Evolutionary conservation across 2,329 filamentous ascomycete genomes (phyloP), one percentile per base, ranked within the genome.

Genomic region (Colletotrichum kahawae): DNA sequence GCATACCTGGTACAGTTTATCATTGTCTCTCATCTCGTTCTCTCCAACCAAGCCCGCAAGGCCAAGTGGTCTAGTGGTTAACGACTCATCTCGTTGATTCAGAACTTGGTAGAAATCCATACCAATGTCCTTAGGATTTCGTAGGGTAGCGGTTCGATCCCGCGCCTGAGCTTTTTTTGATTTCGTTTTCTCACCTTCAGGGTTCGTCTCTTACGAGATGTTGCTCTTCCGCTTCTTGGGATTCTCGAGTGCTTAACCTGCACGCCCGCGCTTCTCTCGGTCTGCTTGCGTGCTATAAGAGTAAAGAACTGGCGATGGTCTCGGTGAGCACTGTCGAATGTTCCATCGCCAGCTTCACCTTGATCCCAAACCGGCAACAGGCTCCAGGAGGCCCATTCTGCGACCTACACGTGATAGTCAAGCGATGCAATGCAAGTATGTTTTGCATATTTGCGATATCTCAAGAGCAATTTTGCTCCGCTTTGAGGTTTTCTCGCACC

Each of bases 371-470:
- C 48, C 29, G 71, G 65, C 21, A 66, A 54, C 2, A 51, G 14
- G 36, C 24, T 48, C 65, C 43, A 51, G 43, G 21, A 64, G 74
- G 71, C 74, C 70, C 48, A 29, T 74, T 74, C 74, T 76, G 74
- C 70, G 70, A 66, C 75, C 67, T 68, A 29, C 72, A 75, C 75
- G 75, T 76, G 72, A 75, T 72, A 57, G 24, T 24, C 12, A 38
- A 38, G 62, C 16, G 21, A 66, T 75, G 72, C 75, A 38, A 69
- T 75, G 75, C 72, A 75, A 48, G 63, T 71, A 68, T 75, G 75
- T 75, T 65, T 59, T 76, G 75, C 75, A 76, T 76, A 76, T 67
- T 74, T 74, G 62, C 66, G 56, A 70, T 70, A 76, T 74, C 71
- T 74, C 71, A 54, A 74, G 57, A 67, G 56, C 33, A 21, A 56